Conservation (phyloP, 352 stramenopile genomes). For the Peronospora tabacina region DNA sequence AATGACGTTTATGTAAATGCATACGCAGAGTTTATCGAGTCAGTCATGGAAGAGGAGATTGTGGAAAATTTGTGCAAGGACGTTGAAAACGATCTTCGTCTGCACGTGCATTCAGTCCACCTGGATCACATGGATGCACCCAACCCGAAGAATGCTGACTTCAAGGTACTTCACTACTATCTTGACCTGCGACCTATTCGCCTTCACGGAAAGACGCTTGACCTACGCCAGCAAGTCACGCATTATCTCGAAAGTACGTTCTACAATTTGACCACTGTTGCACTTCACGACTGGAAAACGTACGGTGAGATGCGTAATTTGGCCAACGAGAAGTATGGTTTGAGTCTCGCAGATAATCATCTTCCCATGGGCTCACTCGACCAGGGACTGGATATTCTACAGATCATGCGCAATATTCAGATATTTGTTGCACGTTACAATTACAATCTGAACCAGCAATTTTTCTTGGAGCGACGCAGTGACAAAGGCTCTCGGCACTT, state of each 20-base stretch:
- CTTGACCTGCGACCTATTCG: slow-evolving; percentile 82
- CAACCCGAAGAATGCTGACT: slow-evolving; percentile 77
- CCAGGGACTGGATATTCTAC: slow-evolving; percentile 89
- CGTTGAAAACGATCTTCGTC: slow-evolving; percentile 90
- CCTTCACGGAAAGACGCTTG: slow-evolving; percentile 82
- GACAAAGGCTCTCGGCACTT: slow-evolving; percentile 89
- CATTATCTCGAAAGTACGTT: slow-evolving; percentile 92
- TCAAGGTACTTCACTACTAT: slow-evolving; percentile 81
- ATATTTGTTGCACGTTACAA: slow-evolving; percentile 88
- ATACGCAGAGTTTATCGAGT: slow-evolving; percentile 76
- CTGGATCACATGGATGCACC: slow-evolving; percentile 81
- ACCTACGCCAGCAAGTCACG: slow-evolving; percentile 81
- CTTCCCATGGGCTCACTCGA: slow-evolving; percentile 91
- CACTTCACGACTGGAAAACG: slow-evolving; percentile 93
- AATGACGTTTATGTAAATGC: slow-evolving; percentile 59
- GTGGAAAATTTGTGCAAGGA: slow-evolving; percentile 87
- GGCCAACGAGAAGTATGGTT: slow-evolving; percentile 89
- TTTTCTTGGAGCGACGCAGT: slow-evolving; percentile 89
- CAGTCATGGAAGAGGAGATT: slow-evolving; percentile 81
- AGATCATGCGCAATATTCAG: slow-evolving; percentile 95
- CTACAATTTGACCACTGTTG: slow-evolving; percentile 92
- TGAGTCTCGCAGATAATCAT: slow-evolving; percentile 87
- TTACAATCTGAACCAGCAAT: slow-evolving; percentile 94
- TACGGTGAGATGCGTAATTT: slow-evolving; percentile 92
- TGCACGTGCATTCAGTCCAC: slow-evolving; percentile 85